Base-by-base conservation (phyloP, 306 rosid genomes). In the Dryas octopetala region DNA sequence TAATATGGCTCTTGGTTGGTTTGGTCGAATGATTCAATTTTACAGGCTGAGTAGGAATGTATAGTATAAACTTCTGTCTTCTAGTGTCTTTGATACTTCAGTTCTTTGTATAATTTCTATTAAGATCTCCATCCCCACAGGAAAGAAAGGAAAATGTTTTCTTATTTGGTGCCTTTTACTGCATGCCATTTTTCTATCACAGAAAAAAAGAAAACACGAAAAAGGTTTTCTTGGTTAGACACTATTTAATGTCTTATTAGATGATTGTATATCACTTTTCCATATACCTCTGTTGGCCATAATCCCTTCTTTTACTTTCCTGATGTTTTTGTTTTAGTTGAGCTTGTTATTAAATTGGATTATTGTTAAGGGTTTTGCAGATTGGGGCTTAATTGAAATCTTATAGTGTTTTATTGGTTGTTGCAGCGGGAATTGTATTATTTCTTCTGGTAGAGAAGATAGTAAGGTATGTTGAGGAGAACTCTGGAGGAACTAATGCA, bases 371-470 rank as follows among this genome's bases (percentile, higher is more conserved):
- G 63, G 19, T 14, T 38, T 58, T 58, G 38, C 40, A 23, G 38
- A n/a, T 44, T n/a, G 64, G 49, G 48, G 43, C 17, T 70, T 10
- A 43, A 52, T 71, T 71, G 64, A 47, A 57, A 19, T 58, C 13
- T 16, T 57, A 17, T 6, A 13, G 16, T 15, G 9, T n/a, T 16
- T 9, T 28, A 50, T 62, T 67, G 63, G 52, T 76, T 80, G 68
- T 82, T 83, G 83, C 93, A 94, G 98, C 89, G 83, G 98, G 98
- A 75, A 91, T 95, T 78, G 92, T 90, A 70, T 81, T 95, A 54
- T 95, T 95, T 85, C 98, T 95, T 86, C 84, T 94, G 53, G 96
- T 95, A 73, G 97, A 95, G 88, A 94, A 94, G 91, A 3, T 85
- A 61, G 97, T 95, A 76, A 95, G 96, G 86, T 95, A 91, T 79